Conservation (phyloP, 371 early-diverging fungal species). For the Nematocida displodere region DNA sequence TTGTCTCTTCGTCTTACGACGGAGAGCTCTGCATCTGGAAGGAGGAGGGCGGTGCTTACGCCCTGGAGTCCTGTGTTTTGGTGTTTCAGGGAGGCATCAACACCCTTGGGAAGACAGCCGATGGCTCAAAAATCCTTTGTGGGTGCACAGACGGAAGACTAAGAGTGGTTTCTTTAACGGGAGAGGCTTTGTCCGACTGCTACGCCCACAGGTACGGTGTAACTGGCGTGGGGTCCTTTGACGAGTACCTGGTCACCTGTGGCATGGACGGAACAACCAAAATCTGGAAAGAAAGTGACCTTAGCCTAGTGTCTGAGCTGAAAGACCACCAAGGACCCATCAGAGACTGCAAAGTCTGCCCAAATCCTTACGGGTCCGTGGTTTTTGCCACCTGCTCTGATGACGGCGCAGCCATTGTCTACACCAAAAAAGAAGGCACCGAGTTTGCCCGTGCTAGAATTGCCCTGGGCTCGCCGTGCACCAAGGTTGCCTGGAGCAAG, state of each 20-base stretch:
- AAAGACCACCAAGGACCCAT: slow-evolving; percentile 56
- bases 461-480: slow-evolving; percentile 53
- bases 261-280: slow-evolving; percentile 58
- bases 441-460: slow-evolving; percentile 46
- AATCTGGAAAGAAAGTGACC: slow-evolving; percentile 33
- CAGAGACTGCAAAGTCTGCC: slow-evolving; percentile 53
- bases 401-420: slow-evolving; percentile 58
- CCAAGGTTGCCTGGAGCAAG: slow-evolving; percentile 57
- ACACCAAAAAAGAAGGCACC: slow-evolving; percentile 4
- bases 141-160: slow-evolving; percentile 64
- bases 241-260: slow-evolving; percentile 56
- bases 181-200: background rate
- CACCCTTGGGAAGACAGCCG: slow-evolving; percentile 20
- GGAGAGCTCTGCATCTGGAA: slow-evolving; percentile 61
- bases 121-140: slow-evolving; percentile 51
- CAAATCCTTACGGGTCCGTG: slow-evolving; percentile 52
- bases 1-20: slow-evolving; percentile 53
- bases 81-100: slow-evolving; percentile 61
- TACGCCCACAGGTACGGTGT: slow-evolving; percentile 57
- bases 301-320: slow-evolving; percentile 39
- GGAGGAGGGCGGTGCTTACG: slow-evolving; percentile 21
- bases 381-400: slow-evolving; percentile 62
- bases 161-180: slow-evolving; percentile 40
- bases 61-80: slow-evolving; percentile 41
- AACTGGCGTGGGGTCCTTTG: slow-evolving; percentile 45